Percentiles rank a stretch among this genome's conserved stretches.
Evolutionary conservation across 2,329 filamentous ascomycete species (phyloP).

Genomic region (Hypoxylon sp.): DNA sequence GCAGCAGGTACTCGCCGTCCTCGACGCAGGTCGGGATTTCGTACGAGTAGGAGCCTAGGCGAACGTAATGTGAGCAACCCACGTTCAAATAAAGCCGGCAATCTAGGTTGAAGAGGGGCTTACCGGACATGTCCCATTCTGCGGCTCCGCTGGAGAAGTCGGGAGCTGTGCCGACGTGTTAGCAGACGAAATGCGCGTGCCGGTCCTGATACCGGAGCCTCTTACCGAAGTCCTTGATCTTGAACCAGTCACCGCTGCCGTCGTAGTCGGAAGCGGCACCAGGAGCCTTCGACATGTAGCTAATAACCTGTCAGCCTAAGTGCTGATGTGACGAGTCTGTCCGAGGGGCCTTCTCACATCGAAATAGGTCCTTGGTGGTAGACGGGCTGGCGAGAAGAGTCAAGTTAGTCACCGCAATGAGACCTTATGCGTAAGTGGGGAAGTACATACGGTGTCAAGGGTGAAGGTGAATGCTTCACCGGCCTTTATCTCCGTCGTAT

Average conservation of each 20-base stretch:
- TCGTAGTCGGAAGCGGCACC: conserved; percentile 48
- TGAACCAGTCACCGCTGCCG: conserved; percentile 53
- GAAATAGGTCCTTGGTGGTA: conserved; percentile 54
- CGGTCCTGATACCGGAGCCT: not conserved
- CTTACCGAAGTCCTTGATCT: conserved; percentile 51
- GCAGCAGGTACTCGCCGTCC: conserved; percentile 65
- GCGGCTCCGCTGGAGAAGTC: conserved; percentile 47
- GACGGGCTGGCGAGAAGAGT: conserved; percentile 45
- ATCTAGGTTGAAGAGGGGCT: conserved; percentile 24
- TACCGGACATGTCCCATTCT: conserved; percentile 47
- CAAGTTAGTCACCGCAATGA: conserved; percentile 1
- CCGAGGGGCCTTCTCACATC: conserved; percentile 37
- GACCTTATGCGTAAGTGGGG: not conserved
- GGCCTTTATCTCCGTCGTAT: conserved; percentile 48
- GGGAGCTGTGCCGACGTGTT: conserved; percentile 39
- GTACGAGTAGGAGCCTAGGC: conserved; percentile 43
- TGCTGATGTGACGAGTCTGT: not conserved
- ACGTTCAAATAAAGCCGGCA: too few relatives aligned
- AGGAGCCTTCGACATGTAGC: conserved; percentile 54
- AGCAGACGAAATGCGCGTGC: not conserved
- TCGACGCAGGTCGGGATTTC: conserved; percentile 61
- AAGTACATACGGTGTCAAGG: conserved; percentile 43
- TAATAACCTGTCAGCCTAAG: conserved; percentile 24
- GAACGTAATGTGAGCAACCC: too few relatives aligned
- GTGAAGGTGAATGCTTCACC: conserved; percentile 51